Percentiles rank a stretch among this genome's conserved stretches.
phyloP scores from a whole-genome alignment of 2,329 filamentous ascomycete species.

The Colletotrichum theobromicola region DNA sequence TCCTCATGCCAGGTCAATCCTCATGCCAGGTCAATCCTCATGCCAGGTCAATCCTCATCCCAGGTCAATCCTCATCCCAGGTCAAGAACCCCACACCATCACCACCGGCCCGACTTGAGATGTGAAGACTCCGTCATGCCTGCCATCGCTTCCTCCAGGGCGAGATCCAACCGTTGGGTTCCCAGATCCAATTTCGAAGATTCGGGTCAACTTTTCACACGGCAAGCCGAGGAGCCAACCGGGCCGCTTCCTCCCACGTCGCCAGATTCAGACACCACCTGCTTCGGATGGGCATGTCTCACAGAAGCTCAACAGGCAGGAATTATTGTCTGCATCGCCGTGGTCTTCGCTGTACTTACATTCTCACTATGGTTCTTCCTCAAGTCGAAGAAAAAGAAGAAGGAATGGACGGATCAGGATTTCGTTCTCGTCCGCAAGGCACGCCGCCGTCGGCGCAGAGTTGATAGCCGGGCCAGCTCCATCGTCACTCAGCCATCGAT shows the following conservation, averaged over 20 bases:
- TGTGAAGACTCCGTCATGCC: neutral
- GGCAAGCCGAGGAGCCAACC: constrained; percentile 5
- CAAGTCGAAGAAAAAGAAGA: constrained; percentile 8
- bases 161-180: neutral
- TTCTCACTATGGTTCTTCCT: constrained; percentile 39
- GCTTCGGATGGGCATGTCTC: constrained; percentile 44
- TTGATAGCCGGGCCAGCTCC: neutral
- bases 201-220: neutral
- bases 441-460: neutral
- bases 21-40: too few relatives aligned
- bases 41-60: too few relatives aligned
- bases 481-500: neutral
- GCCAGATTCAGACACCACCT: constrained; percentile 24
- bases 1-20: too few relatives aligned
- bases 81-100: neutral
- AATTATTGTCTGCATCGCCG: constrained; percentile 40
- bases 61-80: neutral
- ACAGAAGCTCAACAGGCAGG: constrained; percentile 40
- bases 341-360: constrained; percentile 31
- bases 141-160: neutral
- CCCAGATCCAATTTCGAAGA: neutral
- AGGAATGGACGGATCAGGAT: neutral
- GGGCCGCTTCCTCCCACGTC: neutral
- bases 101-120: neutral
- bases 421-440: constrained; percentile 5